phyloP scores from a whole-genome alignment of 2,329 filamentous ascomycete genomes.

The Aspergillus fischeri region DNA sequence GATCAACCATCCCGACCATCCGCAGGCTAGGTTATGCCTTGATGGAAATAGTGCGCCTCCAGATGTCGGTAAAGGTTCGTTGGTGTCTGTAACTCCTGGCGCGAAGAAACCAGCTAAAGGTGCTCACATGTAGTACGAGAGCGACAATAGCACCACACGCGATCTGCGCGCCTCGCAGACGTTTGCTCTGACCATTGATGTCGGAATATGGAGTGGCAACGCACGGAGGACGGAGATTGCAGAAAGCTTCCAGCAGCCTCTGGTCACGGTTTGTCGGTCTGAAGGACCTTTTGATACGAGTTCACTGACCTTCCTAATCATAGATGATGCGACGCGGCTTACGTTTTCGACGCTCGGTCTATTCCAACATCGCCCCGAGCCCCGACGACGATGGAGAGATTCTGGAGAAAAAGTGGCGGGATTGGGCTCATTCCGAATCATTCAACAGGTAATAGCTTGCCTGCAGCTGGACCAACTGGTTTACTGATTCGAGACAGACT shows the following conservation, averaged over 20 bases:
- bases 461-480: conserved; percentile 2
- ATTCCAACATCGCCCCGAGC: conserved; percentile 49
- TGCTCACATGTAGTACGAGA: conserved; percentile 19
- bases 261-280: conserved; percentile 41
- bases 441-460: conserved; percentile 53
- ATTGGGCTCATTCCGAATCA: conserved; percentile 62
- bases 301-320: background rate
- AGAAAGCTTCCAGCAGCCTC: conserved; percentile 53
- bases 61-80: conserved; percentile 56
- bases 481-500: conserved; percentile 36
- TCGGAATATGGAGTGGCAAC: conserved; percentile 57
- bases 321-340: conserved; percentile 54
- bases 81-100: conserved; percentile 45
- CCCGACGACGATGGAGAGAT: conserved; percentile 53
- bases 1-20: conserved; percentile 36
- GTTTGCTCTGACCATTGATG: conserved; percentile 48
- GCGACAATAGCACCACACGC: conserved; percentile 49
- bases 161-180: conserved; percentile 51
- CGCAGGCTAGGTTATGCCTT: conserved; percentile 41
- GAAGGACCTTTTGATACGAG: background rate
- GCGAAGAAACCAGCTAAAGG: too few relatives aligned
- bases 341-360: conserved; percentile 55
- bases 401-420: conserved; percentile 62
- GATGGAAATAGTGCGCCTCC: conserved; percentile 36
- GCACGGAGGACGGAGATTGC: conserved; percentile 57